A percentile compares a stretch with the other conserved stretches of the same genome.
These are phyloP conservation scores for Mortierella sp. DNA, from an alignment of 371 early-diverging fungal genomes.

Conservation along the genomic window DNA sequence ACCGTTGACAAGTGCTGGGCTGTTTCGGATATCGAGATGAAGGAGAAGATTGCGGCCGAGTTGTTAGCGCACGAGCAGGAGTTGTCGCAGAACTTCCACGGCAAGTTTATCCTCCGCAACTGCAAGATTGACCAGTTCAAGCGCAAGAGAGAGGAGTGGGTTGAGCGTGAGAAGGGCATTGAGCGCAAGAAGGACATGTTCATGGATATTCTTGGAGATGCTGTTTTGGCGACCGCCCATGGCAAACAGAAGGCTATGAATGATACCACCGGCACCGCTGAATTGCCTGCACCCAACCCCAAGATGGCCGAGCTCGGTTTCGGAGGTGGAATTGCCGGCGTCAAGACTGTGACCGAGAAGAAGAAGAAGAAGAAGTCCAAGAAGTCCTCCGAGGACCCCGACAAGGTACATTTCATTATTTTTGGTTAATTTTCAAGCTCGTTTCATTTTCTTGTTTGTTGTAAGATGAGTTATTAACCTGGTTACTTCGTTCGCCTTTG, in stretches of 20 bases:
- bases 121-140: slow-evolving; percentile 85
- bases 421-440: too few species aligned
- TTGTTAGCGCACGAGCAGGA: slow-evolving; percentile 69
- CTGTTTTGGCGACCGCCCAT: slow-evolving; percentile 35
- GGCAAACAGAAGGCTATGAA: slow-evolving; percentile 38
- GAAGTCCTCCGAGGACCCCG: slow-evolving; percentile 56
- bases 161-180: slow-evolving; percentile 76
- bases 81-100: slow-evolving; percentile 75
- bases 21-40: slow-evolving; percentile 81
- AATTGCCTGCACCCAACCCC: slow-evolving; percentile 54
- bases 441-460: not conserved
- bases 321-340: slow-evolving; percentile 58
- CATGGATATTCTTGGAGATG: slow-evolving; percentile 77
- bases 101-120: slow-evolving; percentile 83
- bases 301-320: slow-evolving; percentile 69
- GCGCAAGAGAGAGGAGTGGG: slow-evolving; percentile 81
- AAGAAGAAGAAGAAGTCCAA: slow-evolving; percentile 61
- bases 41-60: slow-evolving; percentile 81
- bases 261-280: slow-evolving; percentile 18
- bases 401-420: slow-evolving; percentile 28
- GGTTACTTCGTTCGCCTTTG: not conserved
- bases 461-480: not conserved
- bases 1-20: slow-evolving; percentile 85
- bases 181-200: slow-evolving; percentile 83
- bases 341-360: slow-evolving; percentile 55